Evolutionary conservation across 495 filamentous ascomycete species (phyloP), one percentile per base, ranked within the genome.

Genomic region (Penicillium bovifimosum): DNA sequence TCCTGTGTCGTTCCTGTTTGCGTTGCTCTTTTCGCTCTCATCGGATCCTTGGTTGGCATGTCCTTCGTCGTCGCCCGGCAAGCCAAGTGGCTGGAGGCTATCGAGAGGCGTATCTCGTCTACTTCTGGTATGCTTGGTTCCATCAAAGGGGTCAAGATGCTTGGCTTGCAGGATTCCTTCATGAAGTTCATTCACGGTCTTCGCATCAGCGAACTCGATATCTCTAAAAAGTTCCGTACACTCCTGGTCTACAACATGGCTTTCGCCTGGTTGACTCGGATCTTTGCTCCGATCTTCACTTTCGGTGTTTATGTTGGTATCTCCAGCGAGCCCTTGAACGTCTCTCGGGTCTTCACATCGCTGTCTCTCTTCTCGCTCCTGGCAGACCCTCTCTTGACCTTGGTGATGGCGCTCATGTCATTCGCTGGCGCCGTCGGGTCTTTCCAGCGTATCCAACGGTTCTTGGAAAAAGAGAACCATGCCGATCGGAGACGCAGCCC

Each of bases 111-210:
- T 60, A 80, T 59, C 26, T 73, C 34, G 29, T 85, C 33, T 71
- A 85, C 78, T 6, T 73, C 69, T 6, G 57, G 73, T 0, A 77
- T 81, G 68, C 59, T 86, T 5, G 66, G 75, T 9, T 71, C 78
- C 0, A 80, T 84, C 58, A 85, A 85, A 53, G 76, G 77, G 17
- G 66, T 88, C 34, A 87, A 86, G 53, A 82, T 85, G 76, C 73
- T 82, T 5, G 84, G 82, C 1, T 60, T 86, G 17, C 63, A 67
- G 27, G 47, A 65, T 17, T 60, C 62, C 3, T 55, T 71, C 8
- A 68, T 71, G 69, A 63, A 52, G 10, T 60, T 58, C 16, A 65
- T 87, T 1, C 72, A 82, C 38, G 55, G 61, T 0, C 61, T 86
- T 28, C 75, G 80, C 8, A 63, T 81, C 11, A 71, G 80, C 13